phyloP scores from a whole-genome alignment of 306 rosid species.

The Ammopiptanthus mongolicus region DNA sequence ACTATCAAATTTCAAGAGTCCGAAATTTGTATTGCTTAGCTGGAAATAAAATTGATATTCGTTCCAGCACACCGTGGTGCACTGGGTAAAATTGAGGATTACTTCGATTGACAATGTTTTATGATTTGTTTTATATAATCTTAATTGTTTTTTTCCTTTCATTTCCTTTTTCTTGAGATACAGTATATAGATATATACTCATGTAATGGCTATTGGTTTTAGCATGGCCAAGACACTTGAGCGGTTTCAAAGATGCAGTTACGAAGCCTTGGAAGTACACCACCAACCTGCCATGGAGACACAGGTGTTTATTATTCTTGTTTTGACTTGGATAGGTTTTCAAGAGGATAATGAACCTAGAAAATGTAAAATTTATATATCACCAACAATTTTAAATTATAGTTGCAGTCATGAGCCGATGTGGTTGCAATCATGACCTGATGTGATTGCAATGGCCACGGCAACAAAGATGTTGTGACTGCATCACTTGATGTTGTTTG shows the following conservation, averaged over 20 bases:
- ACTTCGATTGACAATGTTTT: not conserved
- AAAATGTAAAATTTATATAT: not conserved
- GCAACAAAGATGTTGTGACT: too few species aligned
- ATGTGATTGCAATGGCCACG: too few species aligned
- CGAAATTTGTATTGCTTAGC: not conserved
- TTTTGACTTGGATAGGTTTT: not conserved
- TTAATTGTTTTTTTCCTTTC: not conserved
- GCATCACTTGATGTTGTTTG: not conserved
- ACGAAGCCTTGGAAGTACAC: constrained; percentile 48
- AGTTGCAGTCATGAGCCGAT: too few species aligned
- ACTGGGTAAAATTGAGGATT: not conserved
- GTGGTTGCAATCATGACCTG: too few species aligned
- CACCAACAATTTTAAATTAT: not conserved
- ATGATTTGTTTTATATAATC: not conserved
- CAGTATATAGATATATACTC: not conserved
- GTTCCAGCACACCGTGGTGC: not conserved
- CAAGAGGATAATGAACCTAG: not conserved
- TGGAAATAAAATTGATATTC: not conserved
- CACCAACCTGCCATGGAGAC: constrained; percentile 46
- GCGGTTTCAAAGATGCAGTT: constrained; percentile 54
- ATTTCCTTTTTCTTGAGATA: not conserved
- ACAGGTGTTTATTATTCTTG: constrained; percentile 37
- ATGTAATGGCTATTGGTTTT: constrained; percentile 10
- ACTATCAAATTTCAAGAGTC: not conserved
- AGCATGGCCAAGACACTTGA: constrained; percentile 71